These are phyloP conservation scores for Ormosia semicastrata DNA, from an alignment of 306 rosid genomes.

Conservation along the genomic window DNA sequence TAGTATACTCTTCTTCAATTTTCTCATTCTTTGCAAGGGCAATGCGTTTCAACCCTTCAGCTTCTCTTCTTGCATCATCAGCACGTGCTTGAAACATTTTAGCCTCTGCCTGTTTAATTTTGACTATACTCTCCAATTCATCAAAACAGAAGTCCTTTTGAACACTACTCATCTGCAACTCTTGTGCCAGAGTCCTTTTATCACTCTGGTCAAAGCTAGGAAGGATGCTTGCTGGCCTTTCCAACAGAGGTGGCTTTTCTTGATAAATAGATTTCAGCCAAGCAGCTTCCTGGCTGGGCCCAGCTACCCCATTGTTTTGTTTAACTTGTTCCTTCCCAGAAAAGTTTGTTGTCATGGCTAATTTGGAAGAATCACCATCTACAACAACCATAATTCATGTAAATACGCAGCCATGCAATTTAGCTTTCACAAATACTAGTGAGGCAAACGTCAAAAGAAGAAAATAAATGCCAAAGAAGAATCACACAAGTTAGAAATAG, in stretches of 20 bases:
- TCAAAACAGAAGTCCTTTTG: constrained; percentile 77
- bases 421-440: background rate
- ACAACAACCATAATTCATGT: constrained; percentile 38
- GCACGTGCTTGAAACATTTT: constrained; percentile 92
- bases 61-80: constrained; percentile 92
- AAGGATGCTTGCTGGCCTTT: constrained; percentile 58
- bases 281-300: constrained; percentile 76
- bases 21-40: constrained; percentile 84
- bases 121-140: constrained; percentile 81
- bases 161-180: constrained; percentile 57
- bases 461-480: constrained; percentile 1
- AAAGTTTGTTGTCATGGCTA: constrained; percentile 37
- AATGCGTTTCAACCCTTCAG: constrained; percentile 86
- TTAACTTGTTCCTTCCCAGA: constrained; percentile 62
- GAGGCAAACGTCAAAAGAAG: background rate
- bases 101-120: constrained; percentile 86
- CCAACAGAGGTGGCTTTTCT: constrained; percentile 65
- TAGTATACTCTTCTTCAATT: constrained; percentile 73
- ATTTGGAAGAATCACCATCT: constrained; percentile 79
- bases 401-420: constrained; percentile 18
- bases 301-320: constrained; percentile 58
- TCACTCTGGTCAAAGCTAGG: constrained; percentile 71
- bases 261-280: constrained; percentile 74
- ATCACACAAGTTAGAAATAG: background rate
- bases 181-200: constrained; percentile 54